Evolutionary conservation across 2,329 filamentous ascomycete species (phyloP).

Genomic region (Fusarium protoensiforme): DNA sequence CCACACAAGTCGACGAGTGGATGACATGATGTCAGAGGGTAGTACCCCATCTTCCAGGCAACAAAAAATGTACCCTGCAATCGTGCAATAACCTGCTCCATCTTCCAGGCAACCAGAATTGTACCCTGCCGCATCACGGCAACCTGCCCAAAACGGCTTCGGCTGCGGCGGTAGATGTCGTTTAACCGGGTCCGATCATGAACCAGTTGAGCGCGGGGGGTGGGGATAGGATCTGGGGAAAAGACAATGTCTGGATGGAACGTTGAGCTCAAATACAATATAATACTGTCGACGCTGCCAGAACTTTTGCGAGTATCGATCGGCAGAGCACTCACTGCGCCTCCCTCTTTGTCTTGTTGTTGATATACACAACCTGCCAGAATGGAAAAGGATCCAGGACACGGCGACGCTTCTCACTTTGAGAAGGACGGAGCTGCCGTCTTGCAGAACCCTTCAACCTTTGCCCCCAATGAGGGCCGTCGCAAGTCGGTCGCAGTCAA

Average conservation of each 20-base stretch:
- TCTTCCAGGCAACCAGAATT: not conserved
- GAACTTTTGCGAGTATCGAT: not conserved
- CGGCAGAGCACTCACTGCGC: not conserved
- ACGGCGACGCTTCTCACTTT: not conserved
- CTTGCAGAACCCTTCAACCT: not conserved
- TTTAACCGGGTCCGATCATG: not conserved
- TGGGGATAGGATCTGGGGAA: not conserved
- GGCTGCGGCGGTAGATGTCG: not conserved
- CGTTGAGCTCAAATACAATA: not conserved
- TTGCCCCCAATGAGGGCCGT: not conserved
- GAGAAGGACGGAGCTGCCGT: not conserved
- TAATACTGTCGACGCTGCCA: not conserved
- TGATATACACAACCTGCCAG: not conserved
- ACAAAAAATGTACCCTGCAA: slow-evolving; percentile 1
- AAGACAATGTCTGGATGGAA: not conserved
- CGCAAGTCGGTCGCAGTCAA: not conserved
- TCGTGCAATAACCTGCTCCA: not conserved
- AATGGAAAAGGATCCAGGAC: not conserved
- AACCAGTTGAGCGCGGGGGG: not conserved
- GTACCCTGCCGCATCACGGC: not conserved
- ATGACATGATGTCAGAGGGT: slow-evolving; percentile 6
- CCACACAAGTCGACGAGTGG: not conserved
- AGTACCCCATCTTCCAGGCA: not conserved
- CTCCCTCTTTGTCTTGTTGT: not conserved
- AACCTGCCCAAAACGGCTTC: not conserved